Percentiles rank a stretch among this genome's conserved stretches.
phyloP scores from a whole-genome alignment of 2,329 filamentous ascomycete genomes.

The Aspergillus brunneoviolaceus region DNA sequence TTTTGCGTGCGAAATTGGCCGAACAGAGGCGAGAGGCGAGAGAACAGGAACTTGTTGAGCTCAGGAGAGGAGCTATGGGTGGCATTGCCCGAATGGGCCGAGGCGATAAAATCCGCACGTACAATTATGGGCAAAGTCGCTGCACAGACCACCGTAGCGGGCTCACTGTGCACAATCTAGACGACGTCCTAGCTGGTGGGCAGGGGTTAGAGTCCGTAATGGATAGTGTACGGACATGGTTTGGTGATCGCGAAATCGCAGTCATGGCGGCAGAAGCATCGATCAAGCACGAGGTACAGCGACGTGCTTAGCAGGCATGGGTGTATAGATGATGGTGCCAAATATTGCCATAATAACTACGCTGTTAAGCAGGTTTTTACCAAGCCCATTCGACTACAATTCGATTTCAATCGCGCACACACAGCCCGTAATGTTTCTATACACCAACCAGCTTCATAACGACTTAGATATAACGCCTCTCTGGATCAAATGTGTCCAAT shows the following conservation, averaged over 20 bases:
- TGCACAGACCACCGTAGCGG: constrained; percentile 88
- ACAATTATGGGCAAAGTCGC: constrained; percentile 76
- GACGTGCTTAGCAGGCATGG: constrained; percentile 5
- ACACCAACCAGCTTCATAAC: neutral
- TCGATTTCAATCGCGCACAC: neutral
- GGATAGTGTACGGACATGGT: constrained; percentile 73
- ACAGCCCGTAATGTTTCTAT: neutral
- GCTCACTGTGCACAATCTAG: constrained; percentile 74
- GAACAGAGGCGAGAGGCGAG: constrained; percentile 76
- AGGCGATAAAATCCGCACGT: constrained; percentile 91
- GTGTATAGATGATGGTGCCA: constrained; percentile 12
- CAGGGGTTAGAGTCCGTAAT: constrained; percentile 73
- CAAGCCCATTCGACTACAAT: neutral
- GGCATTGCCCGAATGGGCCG: constrained; percentile 77
- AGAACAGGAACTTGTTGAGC: constrained; percentile 72
- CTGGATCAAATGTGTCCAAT: constrained; percentile 76
- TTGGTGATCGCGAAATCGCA: constrained; percentile 72
- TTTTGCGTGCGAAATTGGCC: constrained; percentile 79
- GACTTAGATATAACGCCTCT: constrained; percentile 73
- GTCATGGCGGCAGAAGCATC: constrained; percentile 65
- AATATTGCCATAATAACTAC: neutral
- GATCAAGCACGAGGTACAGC: constrained; percentile 33
- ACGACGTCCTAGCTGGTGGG: constrained; percentile 74
- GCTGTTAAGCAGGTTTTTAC: neutral
- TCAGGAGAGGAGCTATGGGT: constrained; percentile 77